Conservation (phyloP, 352 stramenopile genomes). For the Pythium chondricola region DNA sequence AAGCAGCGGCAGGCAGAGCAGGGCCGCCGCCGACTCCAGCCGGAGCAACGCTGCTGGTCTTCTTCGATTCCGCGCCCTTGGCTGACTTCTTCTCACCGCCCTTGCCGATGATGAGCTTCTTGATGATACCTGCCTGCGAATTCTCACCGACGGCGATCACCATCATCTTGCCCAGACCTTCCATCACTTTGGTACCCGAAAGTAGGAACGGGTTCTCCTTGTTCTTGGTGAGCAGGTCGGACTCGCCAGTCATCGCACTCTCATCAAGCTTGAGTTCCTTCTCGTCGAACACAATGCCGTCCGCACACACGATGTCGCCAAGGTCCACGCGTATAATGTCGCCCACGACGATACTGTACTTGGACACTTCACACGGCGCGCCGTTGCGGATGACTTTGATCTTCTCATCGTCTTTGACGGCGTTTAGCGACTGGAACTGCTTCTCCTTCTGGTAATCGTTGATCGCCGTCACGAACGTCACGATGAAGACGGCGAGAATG, state of each 20-base stretch:
- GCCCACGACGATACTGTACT: slow-evolving; percentile 81
- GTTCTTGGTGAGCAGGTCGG: slow-evolving; percentile 82
- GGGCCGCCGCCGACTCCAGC: no score
- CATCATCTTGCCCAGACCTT: slow-evolving; percentile 90
- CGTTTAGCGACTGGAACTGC: slow-evolving; percentile 86
- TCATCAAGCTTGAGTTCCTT: slow-evolving; percentile 90
- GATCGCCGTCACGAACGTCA: slow-evolving; percentile 85
- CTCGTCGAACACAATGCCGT: slow-evolving; percentile 86
- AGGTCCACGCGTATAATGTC: slow-evolving; percentile 81
- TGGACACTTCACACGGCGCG: slow-evolving; percentile 47
- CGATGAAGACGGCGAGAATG: slow-evolving; percentile 87
- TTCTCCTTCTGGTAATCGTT: slow-evolving; percentile 92
- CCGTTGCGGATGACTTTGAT: slow-evolving; percentile 83
- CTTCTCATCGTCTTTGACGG: slow-evolving; percentile 77
- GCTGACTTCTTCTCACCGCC: slow-evolving; percentile 55
- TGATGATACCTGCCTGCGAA: slow-evolving; percentile 92
- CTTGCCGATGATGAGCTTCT: slow-evolving; percentile 80
- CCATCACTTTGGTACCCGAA: slow-evolving; percentile 92
- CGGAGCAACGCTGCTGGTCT: slow-evolving; percentile 70
- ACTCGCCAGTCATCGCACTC: slow-evolving; percentile 90
- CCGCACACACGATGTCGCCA: slow-evolving; percentile 87
- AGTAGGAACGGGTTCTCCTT: slow-evolving; percentile 91
- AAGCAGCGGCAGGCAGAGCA: no score
- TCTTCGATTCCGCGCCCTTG: slow-evolving; percentile 29
- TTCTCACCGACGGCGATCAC: slow-evolving; percentile 91